A percentile compares a stretch with the other conserved stretches of the same genome.
These are phyloP conservation scores for Trametes gibbosa DNA, from an alignment of 768 basidiomycete genomes.

Conservation along the genomic window DNA sequence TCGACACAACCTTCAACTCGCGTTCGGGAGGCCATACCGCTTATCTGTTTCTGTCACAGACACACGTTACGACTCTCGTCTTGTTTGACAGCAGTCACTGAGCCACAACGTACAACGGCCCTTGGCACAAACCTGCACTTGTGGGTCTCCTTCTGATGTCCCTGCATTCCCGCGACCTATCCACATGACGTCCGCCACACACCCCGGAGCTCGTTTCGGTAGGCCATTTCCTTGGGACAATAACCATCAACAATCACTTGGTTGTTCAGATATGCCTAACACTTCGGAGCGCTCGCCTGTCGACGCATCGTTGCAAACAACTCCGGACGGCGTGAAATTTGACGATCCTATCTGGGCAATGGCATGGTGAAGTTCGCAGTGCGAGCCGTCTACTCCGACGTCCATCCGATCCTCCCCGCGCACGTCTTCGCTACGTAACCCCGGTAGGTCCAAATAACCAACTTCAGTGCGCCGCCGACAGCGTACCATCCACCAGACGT, in stretches of 20 bases:
- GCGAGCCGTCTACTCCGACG: background rate
- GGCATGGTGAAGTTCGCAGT: background rate
- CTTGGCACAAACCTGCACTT: background rate
- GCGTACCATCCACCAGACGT: background rate
- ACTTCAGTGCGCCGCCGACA: background rate
- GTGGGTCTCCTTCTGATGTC: background rate
- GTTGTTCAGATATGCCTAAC: slow-evolving; percentile 3
- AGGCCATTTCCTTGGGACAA: background rate
- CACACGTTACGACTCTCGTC: background rate
- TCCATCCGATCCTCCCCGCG: background rate
- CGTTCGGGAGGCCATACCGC: background rate
- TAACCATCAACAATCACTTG: background rate
- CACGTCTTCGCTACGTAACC: background rate
- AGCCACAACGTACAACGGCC: background rate
- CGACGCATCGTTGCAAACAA: background rate
- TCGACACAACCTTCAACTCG: background rate
- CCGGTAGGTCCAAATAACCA: background rate
- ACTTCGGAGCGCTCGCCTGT: slow-evolving; percentile 1
- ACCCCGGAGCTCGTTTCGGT: background rate
- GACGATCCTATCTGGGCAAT: background rate
- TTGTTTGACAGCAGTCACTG: background rate
- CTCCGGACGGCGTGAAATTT: background rate
- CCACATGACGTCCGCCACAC: background rate
- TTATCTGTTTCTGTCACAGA: background rate
- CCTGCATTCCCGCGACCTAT: background rate